phyloP scores from a whole-genome alignment of 2,329 filamentous ascomycete genomes.

The Botrytis sinoallii region DNA sequence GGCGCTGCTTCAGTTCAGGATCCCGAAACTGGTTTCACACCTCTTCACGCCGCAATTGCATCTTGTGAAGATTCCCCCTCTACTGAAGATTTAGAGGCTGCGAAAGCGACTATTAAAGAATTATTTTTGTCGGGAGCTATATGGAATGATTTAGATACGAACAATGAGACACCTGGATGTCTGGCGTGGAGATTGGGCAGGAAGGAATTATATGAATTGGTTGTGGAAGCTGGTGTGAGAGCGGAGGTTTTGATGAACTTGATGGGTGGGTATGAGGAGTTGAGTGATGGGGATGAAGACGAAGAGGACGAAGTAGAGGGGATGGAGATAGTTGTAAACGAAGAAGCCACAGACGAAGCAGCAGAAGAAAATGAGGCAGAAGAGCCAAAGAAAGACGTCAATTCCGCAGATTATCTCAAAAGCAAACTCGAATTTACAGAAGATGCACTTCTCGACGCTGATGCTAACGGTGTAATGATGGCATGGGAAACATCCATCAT shows the following conservation, averaged over 20 bases:
- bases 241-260: slow-evolving; percentile 84
- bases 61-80: slow-evolving; percentile 38
- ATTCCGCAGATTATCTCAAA: slow-evolving; percentile 65
- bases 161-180: slow-evolving; percentile 89
- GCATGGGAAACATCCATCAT: slow-evolving; percentile 87
- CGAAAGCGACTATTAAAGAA: slow-evolving; percentile 66
- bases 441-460: slow-evolving; percentile 67
- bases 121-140: slow-evolving; percentile 87
- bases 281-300: slow-evolving; percentile 52
- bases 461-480: slow-evolving; percentile 90
- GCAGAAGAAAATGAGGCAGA: slow-evolving; percentile 25
- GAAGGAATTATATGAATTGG: slow-evolving; percentile 70
- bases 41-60: slow-evolving; percentile 87
- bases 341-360: slow-evolving; percentile 30
- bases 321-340: slow-evolving; percentile 28
- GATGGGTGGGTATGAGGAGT: slow-evolving; percentile 75
- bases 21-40: slow-evolving; percentile 78
- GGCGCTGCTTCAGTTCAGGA: slow-evolving; percentile 74
- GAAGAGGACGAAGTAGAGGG: slow-evolving; percentile 41
- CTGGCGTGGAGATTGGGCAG: slow-evolving; percentile 70
- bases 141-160: slow-evolving; percentile 90
- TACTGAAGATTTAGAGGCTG: slow-evolving; percentile 50
- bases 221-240: slow-evolving; percentile 85
- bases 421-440: slow-evolving; percentile 63
- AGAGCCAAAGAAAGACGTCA: slow-evolving; percentile 45